These are phyloP conservation scores for Fusarium brevicatenulatum DNA, from an alignment of 2,329 filamentous ascomycete genomes.

Conservation along the genomic window DNA sequence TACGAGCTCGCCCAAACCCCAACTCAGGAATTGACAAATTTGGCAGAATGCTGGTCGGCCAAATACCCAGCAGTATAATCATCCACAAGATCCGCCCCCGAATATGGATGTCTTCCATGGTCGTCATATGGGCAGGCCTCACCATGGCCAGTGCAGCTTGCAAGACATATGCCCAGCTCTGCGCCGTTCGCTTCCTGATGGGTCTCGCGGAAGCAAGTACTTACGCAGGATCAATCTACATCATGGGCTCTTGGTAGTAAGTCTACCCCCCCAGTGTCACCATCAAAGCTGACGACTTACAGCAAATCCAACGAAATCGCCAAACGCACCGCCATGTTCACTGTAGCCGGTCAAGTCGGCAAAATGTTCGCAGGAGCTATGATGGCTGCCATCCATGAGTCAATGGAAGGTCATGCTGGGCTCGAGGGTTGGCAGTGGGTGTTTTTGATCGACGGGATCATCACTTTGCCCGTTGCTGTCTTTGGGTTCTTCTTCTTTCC, in stretches of 20 bases:
- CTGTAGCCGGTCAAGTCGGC: slow-evolving; percentile 64
- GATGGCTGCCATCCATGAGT: slow-evolving; percentile 55
- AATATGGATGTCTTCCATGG: slow-evolving; percentile 68
- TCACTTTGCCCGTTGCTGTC: slow-evolving; percentile 30
- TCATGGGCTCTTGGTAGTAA: slow-evolving; percentile 61
- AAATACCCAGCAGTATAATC: slow-evolving; percentile 66
- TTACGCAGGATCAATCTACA: slow-evolving; percentile 48
- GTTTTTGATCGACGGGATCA: slow-evolving; percentile 37
- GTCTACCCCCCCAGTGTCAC: accelerated
- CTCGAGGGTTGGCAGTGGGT: slow-evolving; percentile 61
- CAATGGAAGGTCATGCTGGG: slow-evolving; percentile 53
- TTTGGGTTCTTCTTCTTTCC: slow-evolving; percentile 40
- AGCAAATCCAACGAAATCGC: slow-evolving; percentile 62
- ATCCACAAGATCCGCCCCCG: slow-evolving; percentile 69
- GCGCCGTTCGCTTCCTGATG: slow-evolving; percentile 42
- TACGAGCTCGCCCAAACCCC: slow-evolving; percentile 13
- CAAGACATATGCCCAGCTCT: slow-evolving; percentile 45
- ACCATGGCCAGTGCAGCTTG: slow-evolving; percentile 55
- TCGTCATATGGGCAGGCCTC: slow-evolving; percentile 67
- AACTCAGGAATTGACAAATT: accelerated
- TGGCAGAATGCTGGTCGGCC: slow-evolving; percentile 57
- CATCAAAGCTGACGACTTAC: accelerated
- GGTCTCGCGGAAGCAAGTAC: slow-evolving; percentile 45
- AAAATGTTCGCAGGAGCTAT: slow-evolving; percentile 69
- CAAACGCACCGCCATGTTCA: slow-evolving; percentile 69